A percentile compares a stretch with the other conserved stretches of the same genome.
Conservation (phyloP, 169 alveolate genomes). For the Miamiensis avidus region DNA sequence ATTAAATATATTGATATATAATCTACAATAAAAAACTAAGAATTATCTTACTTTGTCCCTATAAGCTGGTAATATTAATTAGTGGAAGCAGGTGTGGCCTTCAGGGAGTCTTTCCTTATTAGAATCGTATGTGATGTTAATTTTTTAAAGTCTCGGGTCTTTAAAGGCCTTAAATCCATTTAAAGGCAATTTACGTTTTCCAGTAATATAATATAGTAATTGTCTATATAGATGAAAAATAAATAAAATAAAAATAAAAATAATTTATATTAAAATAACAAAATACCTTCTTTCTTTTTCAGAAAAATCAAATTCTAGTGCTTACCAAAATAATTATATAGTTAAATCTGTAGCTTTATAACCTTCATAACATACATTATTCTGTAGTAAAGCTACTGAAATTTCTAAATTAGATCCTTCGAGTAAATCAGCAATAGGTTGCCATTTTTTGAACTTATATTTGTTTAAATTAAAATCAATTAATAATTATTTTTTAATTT, state of each 20-base stretch:
- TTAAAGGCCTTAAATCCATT: background rate
- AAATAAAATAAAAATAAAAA: too few species aligned
- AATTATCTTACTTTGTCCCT: background rate
- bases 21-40: too few species aligned
- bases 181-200: background rate
- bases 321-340: background rate
- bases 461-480: too few species aligned
- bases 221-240: background rate
- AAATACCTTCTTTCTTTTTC: background rate
- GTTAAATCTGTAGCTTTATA: background rate
- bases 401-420: background rate
- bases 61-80: background rate
- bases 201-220: background rate
- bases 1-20: too few species aligned
- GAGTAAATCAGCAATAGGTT: background rate
- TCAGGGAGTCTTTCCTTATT: background rate
- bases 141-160: background rate
- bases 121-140: background rate
- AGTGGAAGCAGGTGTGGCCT: background rate
- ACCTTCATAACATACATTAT: background rate
- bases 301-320: background rate
- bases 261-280: too few species aligned
- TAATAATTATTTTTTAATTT: too few species aligned
- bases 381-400: background rate
- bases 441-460: background rate